These are phyloP conservation scores for Dactylellina leptospora DNA, from an alignment of 2,329 filamentous ascomycete genomes.

Conservation along the genomic window DNA sequence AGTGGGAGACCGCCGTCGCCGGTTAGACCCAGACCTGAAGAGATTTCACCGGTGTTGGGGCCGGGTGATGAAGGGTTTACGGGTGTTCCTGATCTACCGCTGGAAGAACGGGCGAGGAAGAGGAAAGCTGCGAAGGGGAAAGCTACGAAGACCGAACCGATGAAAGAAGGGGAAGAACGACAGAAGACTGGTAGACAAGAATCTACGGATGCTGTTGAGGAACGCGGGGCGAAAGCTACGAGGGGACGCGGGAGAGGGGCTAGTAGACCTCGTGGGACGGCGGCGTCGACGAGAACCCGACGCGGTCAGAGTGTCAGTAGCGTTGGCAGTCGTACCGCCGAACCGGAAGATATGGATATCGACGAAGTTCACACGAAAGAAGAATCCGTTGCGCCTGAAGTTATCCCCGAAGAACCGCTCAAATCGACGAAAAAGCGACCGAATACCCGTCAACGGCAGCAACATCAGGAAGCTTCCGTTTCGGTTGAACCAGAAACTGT, in stretches of 20 bases:
- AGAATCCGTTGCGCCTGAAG: constrained; percentile 38
- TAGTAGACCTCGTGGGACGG: constrained; percentile 39
- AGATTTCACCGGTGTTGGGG: constrained; percentile 45
- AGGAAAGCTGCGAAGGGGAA: constrained; percentile 16
- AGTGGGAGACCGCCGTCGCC: constrained; percentile 26
- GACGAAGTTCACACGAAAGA: constrained; percentile 35
- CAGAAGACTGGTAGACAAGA: constrained; percentile 19
- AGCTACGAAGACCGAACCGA: constrained; percentile 13
- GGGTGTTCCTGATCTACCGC: constrained; percentile 23
- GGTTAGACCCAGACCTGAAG: constrained; percentile 34
- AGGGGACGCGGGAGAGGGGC: constrained; percentile 21
- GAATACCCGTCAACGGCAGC: constrained; percentile 5
- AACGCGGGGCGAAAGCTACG: constrained; percentile 17
- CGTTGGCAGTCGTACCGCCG: constrained; percentile 41
- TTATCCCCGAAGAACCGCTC: constrained; percentile 15
- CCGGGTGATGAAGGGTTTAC: constrained; percentile 22
- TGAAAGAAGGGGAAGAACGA: constrained; percentile 13
- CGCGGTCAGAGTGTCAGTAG: constrained; percentile 49
- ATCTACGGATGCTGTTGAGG: constrained; percentile 21
- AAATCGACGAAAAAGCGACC: constrained; percentile 19
- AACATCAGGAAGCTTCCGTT: constrained; percentile 13
- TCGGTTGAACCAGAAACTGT: constrained; percentile 37
- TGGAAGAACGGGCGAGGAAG: constrained; percentile 26
- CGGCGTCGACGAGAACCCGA: constrained; percentile 31
- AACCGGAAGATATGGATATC: constrained; percentile 44